Conservation (phyloP, 192 early-diverging fungal genomes). For the Spinellus fusiger region DNA sequence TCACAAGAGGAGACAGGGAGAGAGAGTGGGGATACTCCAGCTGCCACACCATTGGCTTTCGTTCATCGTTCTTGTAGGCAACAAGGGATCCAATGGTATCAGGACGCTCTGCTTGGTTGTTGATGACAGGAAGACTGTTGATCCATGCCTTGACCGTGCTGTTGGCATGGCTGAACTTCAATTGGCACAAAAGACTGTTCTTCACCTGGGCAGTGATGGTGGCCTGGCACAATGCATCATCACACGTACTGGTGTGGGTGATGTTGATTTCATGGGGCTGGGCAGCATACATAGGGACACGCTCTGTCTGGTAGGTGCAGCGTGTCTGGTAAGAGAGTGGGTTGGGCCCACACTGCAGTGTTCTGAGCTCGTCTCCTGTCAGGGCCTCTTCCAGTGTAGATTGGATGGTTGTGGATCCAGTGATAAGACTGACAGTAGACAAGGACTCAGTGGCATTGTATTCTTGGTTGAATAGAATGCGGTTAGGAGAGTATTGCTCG, state of each 20-base stretch:
- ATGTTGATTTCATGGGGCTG: neutral
- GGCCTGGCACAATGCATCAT: slow-evolving; percentile 15
- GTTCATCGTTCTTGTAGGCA: neutral
- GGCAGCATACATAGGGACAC: slow-evolving; percentile 1
- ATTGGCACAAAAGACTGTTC: slow-evolving; percentile 31
- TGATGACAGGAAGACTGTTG: neutral
- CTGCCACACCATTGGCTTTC: slow-evolving; percentile 2
- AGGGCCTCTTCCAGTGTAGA: slow-evolving; percentile 1
- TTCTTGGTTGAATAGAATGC: slow-evolving; percentile 38
- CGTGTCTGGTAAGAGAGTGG: slow-evolving; percentile 1
- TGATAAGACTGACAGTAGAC: slow-evolving; percentile 34
- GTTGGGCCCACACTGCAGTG: neutral
- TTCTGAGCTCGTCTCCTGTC: neutral
- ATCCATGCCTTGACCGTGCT: slow-evolving; percentile 14
- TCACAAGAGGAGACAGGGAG: slow-evolving; percentile 17
- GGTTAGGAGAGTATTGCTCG: slow-evolving; percentile 34
- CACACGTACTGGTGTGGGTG: neutral
- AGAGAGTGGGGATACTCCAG: slow-evolving; percentile 11
- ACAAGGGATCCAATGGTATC: slow-evolving; percentile 3
- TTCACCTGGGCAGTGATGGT: slow-evolving; percentile 24
- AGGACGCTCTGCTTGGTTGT: neutral
- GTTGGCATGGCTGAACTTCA: slow-evolving; percentile 12
- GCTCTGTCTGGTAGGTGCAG: neutral
- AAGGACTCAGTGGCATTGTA: slow-evolving; percentile 26
- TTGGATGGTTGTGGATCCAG: slow-evolving; percentile 17